Base-by-base conservation (phyloP, 2,329 filamentous ascomycete species). In the Cyphellophora europaea region DNA sequence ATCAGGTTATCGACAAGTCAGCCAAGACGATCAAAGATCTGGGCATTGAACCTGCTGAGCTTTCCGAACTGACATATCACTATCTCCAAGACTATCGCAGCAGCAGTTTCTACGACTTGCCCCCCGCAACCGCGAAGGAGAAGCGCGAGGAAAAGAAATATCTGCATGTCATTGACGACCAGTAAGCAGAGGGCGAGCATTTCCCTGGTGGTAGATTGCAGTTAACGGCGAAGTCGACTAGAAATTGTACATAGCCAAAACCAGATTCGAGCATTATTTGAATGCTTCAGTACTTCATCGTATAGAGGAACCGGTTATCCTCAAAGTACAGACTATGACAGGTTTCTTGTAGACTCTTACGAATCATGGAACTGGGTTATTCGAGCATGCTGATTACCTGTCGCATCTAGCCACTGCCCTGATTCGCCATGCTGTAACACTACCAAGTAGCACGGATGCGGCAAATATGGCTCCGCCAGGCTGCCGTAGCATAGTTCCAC, bases 11-110 rank as follows among this genome's bases (percentile, higher is more conserved):
- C 54, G 91, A 98, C 59, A 77, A 78, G 40, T 77, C 71, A 19
- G 91, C 91, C 47, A 96, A 95, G 74, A 96, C 91, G 2, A 93
- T 96, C 67, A 83, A 83, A 62, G 88, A 96, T 55, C 72, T 98
- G 30, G 84, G 77, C 42, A 94, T 98, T 46, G 82, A 87, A 62
- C 85, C 89, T 18, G 82, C 77, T 30, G 88, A 96, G 45, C 74
- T 96, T 52, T 79, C 74, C 59, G 79, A 83, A 59, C 77, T 86
- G 58, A 93, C 86, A 47, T 96, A 89, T 63, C 82, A 93, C 62
- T 98, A 98, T 65, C 63, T 96, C 69, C 82, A 93, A 82, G 82
- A 79, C 59, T 95, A 85, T 71, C 82, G 91, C 57, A 89, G 83
- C 63, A 75, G 82, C 38, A 75, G 79, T 53, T 91, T 80, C 74